A percentile compares a stretch with the other conserved stretches of the same genome.
These are phyloP conservation scores for Ophiocordyceps sinensis DNA, from an alignment of 2,329 filamentous ascomycete species.

Conservation along the genomic window DNA sequence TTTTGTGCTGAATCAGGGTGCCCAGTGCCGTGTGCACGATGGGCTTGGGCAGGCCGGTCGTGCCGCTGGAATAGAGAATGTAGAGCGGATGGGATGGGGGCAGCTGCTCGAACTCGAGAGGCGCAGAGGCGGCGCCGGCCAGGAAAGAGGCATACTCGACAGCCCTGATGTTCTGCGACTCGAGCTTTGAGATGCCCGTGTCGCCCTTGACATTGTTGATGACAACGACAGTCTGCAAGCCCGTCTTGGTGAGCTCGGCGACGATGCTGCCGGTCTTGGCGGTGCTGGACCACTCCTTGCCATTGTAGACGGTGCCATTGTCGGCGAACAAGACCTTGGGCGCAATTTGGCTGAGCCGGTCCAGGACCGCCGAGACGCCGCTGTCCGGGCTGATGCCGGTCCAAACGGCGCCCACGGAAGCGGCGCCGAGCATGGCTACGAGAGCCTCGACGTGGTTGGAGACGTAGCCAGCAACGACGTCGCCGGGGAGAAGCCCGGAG, in stretches of 20 bases:
- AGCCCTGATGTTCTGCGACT: constrained; percentile 22
- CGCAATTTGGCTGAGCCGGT: constrained; percentile 72
- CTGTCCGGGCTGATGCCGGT: constrained; percentile 87
- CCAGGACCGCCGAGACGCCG: constrained; percentile 79
- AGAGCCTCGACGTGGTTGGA: constrained; percentile 82
- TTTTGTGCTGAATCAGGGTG: constrained; percentile 91
- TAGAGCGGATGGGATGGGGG: constrained; percentile 80
- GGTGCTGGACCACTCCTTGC: constrained; percentile 69
- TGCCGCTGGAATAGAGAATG: constrained; percentile 86
- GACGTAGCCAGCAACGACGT: constrained; percentile 59
- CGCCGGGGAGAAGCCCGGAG: constrained; percentile 41
- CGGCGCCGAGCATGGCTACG: constrained; percentile 73
- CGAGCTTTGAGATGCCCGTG: constrained; percentile 26
- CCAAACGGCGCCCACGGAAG: constrained; percentile 79
- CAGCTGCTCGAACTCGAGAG: constrained; percentile 59
- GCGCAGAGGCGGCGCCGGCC: constrained; percentile 23
- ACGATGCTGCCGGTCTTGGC: constrained; percentile 70
- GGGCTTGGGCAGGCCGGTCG: constrained; percentile 75
- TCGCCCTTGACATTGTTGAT: constrained; percentile 48
- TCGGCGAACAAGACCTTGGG: constrained; percentile 76
- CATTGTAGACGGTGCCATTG: constrained; percentile 82
- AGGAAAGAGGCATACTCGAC: constrained; percentile 32
- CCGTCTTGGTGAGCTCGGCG: constrained; percentile 40
- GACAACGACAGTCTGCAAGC: constrained; percentile 57
- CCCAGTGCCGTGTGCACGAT: constrained; percentile 88